phyloP scores from a whole-genome alignment of 2,329 filamentous ascomycete species.

The Cucurbitaria berberidis region DNA sequence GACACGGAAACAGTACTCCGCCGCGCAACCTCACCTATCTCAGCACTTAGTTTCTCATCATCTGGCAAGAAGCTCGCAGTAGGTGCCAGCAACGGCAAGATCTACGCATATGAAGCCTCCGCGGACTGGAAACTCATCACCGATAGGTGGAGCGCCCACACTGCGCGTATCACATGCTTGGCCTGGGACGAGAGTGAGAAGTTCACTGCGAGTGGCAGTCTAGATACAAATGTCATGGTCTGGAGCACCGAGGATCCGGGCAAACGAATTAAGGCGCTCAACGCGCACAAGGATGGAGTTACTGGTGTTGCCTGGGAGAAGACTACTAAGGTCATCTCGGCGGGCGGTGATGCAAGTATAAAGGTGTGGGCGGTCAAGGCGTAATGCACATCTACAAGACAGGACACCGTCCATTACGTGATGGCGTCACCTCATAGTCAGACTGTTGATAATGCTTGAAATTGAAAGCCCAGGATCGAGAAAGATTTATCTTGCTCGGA shows the following conservation, averaged over 20 bases:
- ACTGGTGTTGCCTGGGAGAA: slow-evolving; percentile 82
- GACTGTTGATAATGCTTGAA: not conserved
- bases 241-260: slow-evolving; percentile 88
- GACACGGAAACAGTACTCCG: slow-evolving; percentile 62
- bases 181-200: slow-evolving; percentile 79
- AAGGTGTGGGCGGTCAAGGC: slow-evolving; percentile 74
- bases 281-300: slow-evolving; percentile 96
- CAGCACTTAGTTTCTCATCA: slow-evolving; percentile 81
- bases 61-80: slow-evolving; percentile 79
- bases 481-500: not conserved
- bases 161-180: slow-evolving; percentile 69
- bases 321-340: slow-evolving; percentile 71
- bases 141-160: slow-evolving; percentile 78
- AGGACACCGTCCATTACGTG: not conserved
- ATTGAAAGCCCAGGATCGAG: no score
- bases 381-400: slow-evolving; percentile 14
- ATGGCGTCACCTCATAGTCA: not conserved
- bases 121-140: slow-evolving; percentile 74
- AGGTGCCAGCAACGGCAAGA: slow-evolving; percentile 84
- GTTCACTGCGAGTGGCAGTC: slow-evolving; percentile 79
- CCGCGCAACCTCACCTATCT: slow-evolving; percentile 74
- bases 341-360: slow-evolving; percentile 85
- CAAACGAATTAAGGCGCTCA: slow-evolving; percentile 79
- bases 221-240: slow-evolving; percentile 91
- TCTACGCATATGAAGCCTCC: slow-evolving; percentile 75